Conservation (phyloP, 179 eudicot species). For the Corrigiola litoralis region DNA sequence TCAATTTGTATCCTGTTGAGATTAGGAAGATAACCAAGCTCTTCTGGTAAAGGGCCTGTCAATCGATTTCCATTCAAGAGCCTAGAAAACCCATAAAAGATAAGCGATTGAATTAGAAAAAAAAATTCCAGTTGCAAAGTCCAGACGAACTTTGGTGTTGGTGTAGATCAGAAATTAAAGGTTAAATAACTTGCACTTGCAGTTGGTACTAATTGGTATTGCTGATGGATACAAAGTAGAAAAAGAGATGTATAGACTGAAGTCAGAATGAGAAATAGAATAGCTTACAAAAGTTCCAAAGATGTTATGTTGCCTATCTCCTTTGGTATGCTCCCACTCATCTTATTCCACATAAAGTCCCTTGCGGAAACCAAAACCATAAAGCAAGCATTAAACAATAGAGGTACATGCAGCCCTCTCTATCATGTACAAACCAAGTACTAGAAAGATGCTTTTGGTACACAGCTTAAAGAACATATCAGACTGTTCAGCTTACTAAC, state of each 20-base stretch:
- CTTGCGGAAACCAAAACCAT: conserved; percentile 29
- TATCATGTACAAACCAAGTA: background rate
- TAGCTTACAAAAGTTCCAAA: conserved; percentile 70
- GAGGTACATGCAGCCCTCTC: background rate
- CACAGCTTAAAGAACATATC: background rate
- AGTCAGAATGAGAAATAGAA: background rate
- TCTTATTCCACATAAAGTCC: conserved; percentile 91
- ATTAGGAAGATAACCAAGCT: conserved; percentile 61
- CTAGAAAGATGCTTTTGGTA: background rate
- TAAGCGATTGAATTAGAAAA: too few species aligned
- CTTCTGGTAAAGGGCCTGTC: conserved; percentile 65
- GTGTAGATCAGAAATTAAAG: background rate
- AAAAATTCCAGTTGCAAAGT: too few species aligned
- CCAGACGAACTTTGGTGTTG: too few species aligned
- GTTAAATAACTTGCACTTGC: background rate
- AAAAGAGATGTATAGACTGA: background rate
- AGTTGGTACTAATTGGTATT: background rate
- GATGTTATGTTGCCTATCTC: conserved; percentile 73
- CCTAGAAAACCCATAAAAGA: conserved; percentile 27
- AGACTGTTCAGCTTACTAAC: conserved; percentile 37
- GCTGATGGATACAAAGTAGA: background rate
- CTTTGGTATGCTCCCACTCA: conserved; percentile 71
- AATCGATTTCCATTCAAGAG: conserved; percentile 74
- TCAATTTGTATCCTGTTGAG: conserved; percentile 63
- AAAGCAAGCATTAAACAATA: conserved; percentile 1